phyloP scores from a whole-genome alignment of 805 yeast species.

The Suhomyces sp. region DNA sequence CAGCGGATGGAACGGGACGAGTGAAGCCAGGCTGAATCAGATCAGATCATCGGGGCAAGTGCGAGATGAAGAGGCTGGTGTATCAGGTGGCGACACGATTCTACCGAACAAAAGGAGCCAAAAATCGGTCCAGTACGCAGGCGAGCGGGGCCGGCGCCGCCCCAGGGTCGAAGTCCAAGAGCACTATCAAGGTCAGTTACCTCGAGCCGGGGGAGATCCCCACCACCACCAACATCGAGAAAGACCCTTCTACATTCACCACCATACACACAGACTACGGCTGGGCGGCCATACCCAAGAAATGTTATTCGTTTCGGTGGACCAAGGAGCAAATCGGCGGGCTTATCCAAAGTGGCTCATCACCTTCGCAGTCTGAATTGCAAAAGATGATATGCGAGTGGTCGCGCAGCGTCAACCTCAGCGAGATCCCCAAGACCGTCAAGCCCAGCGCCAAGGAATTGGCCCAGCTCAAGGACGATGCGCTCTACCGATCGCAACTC shows the following conservation, averaged over 20 bases:
- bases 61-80: not conserved
- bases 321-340: slow-evolving; percentile 10
- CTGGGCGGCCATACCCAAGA: slow-evolving; percentile 20
- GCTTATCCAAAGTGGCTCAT: not conserved
- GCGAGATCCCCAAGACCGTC: slow-evolving; percentile 9
- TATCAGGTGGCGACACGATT: not conserved
- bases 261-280: slow-evolving; percentile 18
- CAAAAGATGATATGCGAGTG: slow-evolving; percentile 13
- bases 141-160: not conserved
- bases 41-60: not conserved
- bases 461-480: slow-evolving; percentile 14
- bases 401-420: slow-evolving; percentile 11
- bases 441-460: slow-evolving; percentile 12
- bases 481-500: slow-evolving; percentile 21
- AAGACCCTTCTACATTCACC: slow-evolving; percentile 12
- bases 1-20: not conserved
- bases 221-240: slow-evolving; percentile 7
- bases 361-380: not conserved
- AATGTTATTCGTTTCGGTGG: slow-evolving; percentile 19
- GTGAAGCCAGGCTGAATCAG: not conserved
- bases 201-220: slow-evolving; percentile 5
- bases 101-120: slow-evolving; percentile 8
- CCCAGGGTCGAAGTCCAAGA: not conserved
- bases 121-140: slow-evolving; percentile 1
- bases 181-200: not conserved